Conservation (phyloP, 192 early-diverging fungal species). For the Piromyces sp. region DNA sequence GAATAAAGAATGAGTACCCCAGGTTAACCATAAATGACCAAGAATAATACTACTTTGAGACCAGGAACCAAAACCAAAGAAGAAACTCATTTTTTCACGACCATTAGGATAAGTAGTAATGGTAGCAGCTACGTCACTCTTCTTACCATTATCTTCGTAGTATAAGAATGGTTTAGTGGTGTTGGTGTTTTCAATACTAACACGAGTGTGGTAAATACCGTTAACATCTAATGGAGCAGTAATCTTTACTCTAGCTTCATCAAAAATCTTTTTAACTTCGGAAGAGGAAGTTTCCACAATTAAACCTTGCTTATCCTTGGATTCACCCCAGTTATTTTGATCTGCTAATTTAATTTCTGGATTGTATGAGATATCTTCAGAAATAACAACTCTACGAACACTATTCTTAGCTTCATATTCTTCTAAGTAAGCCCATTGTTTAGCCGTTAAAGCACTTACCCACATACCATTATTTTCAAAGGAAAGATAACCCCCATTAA, state of each 20-base stretch:
- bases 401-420: not conserved
- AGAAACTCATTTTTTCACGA: constrained; percentile 26
- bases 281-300: not conserved
- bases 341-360: not conserved
- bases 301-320: not conserved
- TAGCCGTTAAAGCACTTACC: not conserved
- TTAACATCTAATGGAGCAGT: not conserved
- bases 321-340: not conserved
- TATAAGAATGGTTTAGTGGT: not conserved
- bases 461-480: not conserved
- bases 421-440: not conserved
- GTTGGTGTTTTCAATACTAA: not conserved
- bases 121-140: constrained; percentile 8
- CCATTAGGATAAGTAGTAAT: constrained; percentile 7
- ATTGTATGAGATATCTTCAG: not conserved
- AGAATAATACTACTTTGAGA: constrained; percentile 11
- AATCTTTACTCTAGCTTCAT: not conserved
- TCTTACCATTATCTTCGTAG: not conserved
- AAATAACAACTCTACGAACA: not conserved
- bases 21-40: constrained; percentile 18
- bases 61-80: constrained; percentile 20
- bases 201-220: not conserved
- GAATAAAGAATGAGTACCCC: constrained; percentile 23
- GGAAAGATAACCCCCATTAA: not conserved
- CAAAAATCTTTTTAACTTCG: not conserved